phyloP scores from a whole-genome alignment of 2,329 filamentous ascomycete species.

The Aureobasidium leucospermi region DNA sequence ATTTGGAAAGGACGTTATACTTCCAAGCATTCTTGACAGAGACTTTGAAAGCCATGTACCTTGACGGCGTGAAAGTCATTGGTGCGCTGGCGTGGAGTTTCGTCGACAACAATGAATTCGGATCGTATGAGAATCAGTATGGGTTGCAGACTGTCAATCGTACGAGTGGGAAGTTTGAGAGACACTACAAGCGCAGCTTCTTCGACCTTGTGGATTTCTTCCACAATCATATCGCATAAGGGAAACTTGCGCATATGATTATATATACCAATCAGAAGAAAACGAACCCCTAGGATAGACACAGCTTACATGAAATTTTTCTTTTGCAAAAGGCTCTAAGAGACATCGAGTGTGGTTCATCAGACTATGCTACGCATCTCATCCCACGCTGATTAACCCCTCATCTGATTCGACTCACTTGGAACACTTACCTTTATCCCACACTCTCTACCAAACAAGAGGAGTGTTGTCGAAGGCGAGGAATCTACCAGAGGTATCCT shows the following conservation, averaged over 20 bases:
- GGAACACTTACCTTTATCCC: too few species aligned
- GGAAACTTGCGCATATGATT: too few species aligned
- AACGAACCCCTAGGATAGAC: too few species aligned
- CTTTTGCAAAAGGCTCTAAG: too few species aligned
- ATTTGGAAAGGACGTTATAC: conserved; percentile 47
- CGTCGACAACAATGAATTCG: conserved; percentile 39
- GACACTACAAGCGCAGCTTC: conserved; percentile 30
- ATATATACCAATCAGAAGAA: too few species aligned
- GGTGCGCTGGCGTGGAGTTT: conserved; percentile 29
- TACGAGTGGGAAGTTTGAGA: conserved; percentile 26
- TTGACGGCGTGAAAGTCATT: conserved; percentile 27
- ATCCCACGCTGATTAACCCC: too few species aligned
- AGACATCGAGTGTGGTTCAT: too few species aligned
- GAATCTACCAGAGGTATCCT: neutral
- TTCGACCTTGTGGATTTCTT: conserved; percentile 28
- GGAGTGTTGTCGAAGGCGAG: neutral
- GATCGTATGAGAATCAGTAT: conserved; percentile 42
- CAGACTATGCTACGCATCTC: too few species aligned
- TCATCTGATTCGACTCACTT: too few species aligned
- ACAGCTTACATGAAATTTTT: too few species aligned
- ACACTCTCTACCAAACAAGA: neutral
- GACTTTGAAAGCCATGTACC: conserved; percentile 24
- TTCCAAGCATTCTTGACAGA: conserved; percentile 42
- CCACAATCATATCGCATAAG: too few species aligned
- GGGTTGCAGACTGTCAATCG: conserved; percentile 44